A percentile compares a stretch with the other conserved stretches of the same genome.
Evolutionary conservation across 495 filamentous ascomycete genomes (phyloP).

Genomic region (Penicillium chermesinum): DNA sequence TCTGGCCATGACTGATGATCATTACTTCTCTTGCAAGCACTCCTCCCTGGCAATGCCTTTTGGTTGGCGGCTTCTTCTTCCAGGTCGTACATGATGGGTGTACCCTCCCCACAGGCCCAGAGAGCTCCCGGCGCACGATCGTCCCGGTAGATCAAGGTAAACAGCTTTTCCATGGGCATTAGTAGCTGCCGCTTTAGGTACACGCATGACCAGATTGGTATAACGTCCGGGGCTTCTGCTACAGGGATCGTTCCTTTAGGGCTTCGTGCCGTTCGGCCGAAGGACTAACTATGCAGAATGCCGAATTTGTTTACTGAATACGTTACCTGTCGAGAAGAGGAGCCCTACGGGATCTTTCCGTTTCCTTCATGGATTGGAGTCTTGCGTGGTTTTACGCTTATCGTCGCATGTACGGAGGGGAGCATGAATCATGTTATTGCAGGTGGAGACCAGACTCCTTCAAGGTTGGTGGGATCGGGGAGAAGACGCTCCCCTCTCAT

Average conservation of each 20-base stretch:
- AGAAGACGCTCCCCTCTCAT: background rate
- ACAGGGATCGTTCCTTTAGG: background rate
- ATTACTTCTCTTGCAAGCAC: too few species aligned
- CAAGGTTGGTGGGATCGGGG: background rate
- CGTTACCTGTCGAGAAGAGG: background rate
- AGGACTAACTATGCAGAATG: background rate
- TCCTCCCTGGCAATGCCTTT: too few species aligned
- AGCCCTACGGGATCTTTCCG: background rate
- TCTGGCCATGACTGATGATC: background rate
- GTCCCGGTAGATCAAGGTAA: background rate
- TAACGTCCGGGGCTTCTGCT: background rate
- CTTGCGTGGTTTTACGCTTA: background rate
- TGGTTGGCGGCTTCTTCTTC: too few species aligned
- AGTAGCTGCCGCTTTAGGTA: background rate
- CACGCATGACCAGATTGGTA: background rate
- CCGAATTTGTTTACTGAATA: background rate
- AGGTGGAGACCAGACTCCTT: background rate
- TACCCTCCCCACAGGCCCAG: too few species aligned
- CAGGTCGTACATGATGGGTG: too few species aligned
- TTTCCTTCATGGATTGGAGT: background rate
- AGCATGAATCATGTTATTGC: background rate
- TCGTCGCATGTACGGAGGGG: background rate
- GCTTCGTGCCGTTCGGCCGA: background rate
- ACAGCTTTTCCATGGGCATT: too few species aligned
- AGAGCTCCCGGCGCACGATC: too few species aligned